A percentile compares a stretch with the other conserved stretches of the same genome.
Evolutionary conservation across 75 land plant genomes (phyloP).

Genomic region (Gnetum montanum): DNA sequence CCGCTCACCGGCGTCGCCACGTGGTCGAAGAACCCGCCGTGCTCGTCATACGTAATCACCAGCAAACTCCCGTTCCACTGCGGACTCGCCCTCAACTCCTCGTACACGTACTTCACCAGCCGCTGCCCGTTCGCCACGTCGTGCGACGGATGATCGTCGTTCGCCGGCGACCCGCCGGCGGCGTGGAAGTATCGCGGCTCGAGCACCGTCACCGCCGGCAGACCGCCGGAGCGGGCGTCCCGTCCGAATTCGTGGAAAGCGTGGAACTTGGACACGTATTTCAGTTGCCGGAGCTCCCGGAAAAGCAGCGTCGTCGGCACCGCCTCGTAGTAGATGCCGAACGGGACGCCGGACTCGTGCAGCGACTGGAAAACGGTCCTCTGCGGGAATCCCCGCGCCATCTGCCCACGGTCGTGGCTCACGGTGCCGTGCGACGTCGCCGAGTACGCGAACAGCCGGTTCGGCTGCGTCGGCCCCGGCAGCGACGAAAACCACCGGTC

Average conservation of each 20-base stretch:
- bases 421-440: conserved; percentile 79
- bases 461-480: conserved; percentile 55
- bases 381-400: conserved; percentile 69
- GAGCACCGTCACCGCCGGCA: conserved; percentile 66
- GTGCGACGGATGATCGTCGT: conserved; percentile 93
- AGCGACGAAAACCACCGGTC: conserved; percentile 55
- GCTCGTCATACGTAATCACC: conserved; percentile 81
- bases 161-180: conserved; percentile 51
- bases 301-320: conserved; percentile 64
- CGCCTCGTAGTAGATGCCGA: conserved; percentile 69
- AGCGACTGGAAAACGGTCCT: conserved; percentile 79
- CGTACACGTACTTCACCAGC: conserved; percentile 88
- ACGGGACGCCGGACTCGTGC: conserved; percentile 53
- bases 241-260: conserved; percentile 34
- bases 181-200: conserved; percentile 84
- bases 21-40: conserved; percentile 91
- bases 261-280: conserved; percentile 49
- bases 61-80: conserved; percentile 85
- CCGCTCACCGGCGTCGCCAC: conserved; percentile 65
- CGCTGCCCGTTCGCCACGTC: conserved; percentile 76
- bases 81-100: conserved; percentile 75
- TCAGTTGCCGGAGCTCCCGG: conserved; percentile 53
- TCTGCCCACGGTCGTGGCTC: conserved; percentile 32
- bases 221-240: conserved; percentile 40
- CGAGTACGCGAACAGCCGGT: conserved; percentile 45